Evolutionary conservation across 2,329 filamentous ascomycete genomes (phyloP).

Genomic region (Penicillium sp.): DNA sequence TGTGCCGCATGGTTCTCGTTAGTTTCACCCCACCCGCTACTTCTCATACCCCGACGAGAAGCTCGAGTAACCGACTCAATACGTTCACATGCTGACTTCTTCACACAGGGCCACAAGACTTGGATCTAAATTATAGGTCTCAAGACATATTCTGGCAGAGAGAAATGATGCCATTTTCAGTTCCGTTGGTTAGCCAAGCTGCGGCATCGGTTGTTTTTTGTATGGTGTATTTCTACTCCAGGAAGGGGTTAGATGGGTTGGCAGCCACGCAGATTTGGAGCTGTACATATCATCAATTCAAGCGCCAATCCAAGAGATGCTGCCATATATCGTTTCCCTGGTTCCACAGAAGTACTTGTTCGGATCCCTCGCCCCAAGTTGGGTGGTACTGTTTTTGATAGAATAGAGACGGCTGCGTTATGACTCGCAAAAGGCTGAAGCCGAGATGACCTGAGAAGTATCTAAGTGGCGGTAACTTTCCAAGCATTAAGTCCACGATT

Average conservation of each 20-base stretch:
- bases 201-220: constrained; percentile 19
- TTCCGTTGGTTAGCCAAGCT: constrained; percentile 9
- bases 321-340: constrained; percentile 13
- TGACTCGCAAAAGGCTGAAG: not conserved
- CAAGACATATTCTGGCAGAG: constrained; percentile 59
- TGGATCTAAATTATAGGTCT: constrained; percentile 50
- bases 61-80: not conserved
- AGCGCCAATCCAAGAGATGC: constrained; percentile 34
- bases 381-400: not conserved
- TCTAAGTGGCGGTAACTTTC: too few species aligned
- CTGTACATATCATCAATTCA: constrained; percentile 40
- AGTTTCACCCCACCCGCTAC: constrained; percentile 22
- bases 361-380: not conserved
- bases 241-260: constrained; percentile 28
- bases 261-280: constrained; percentile 31
- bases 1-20: constrained; percentile 46
- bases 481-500: not conserved
- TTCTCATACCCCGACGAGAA: not conserved
- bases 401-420: not conserved
- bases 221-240: constrained; percentile 39
- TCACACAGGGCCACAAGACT: constrained; percentile 62
- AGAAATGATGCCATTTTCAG: constrained; percentile 24
- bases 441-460: too few species aligned
- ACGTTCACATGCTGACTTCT: constrained; percentile 22
- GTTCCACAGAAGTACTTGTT: not conserved